Conservation (phyloP, 768 basidiomycete genomes). For the Cystofilobasidium bisporidii region DNA sequence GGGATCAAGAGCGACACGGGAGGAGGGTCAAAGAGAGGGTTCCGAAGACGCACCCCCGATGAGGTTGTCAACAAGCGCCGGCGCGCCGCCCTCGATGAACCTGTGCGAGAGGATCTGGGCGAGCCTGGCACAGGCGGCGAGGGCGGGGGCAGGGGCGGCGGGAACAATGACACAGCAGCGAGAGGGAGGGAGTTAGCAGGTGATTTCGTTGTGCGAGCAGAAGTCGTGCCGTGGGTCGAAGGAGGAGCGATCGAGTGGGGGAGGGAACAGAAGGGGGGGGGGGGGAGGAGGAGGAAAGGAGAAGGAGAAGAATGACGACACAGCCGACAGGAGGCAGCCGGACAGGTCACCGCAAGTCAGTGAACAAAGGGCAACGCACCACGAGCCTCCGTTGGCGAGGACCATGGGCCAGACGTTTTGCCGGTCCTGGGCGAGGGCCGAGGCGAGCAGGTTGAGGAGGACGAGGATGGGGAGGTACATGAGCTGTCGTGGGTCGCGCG, state of each 20-base stretch:
- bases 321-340: too few species aligned
- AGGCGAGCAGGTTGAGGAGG: conserved; percentile 8
- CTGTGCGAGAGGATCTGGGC: conserved; percentile 19
- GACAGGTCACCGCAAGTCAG: too few species aligned
- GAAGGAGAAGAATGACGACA: not conserved
- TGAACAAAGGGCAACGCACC: not conserved
- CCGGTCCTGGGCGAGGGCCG: conserved; percentile 1
- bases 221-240: too few species aligned
- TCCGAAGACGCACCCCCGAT: conserved; percentile 10
- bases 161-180: too few species aligned
- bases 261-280: not conserved
- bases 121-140: not conserved
- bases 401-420: conserved; percentile 3
- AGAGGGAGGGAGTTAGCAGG: too few species aligned
- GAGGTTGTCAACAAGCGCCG: conserved; percentile 22
- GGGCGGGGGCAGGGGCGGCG: too few species aligned
- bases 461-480: conserved; percentile 16
- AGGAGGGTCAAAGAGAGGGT: too few species aligned
- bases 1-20: too few species aligned
- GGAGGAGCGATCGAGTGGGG: too few species aligned
- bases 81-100: conserved; percentile 20
- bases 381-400: conserved; percentile 10
- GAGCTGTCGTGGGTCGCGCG: not conserved
- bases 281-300: not conserved
- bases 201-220: too few species aligned